Evolutionary conservation across 495 filamentous ascomycete genomes (phyloP).

Genomic region (Parachaetomium inaequale): DNA sequence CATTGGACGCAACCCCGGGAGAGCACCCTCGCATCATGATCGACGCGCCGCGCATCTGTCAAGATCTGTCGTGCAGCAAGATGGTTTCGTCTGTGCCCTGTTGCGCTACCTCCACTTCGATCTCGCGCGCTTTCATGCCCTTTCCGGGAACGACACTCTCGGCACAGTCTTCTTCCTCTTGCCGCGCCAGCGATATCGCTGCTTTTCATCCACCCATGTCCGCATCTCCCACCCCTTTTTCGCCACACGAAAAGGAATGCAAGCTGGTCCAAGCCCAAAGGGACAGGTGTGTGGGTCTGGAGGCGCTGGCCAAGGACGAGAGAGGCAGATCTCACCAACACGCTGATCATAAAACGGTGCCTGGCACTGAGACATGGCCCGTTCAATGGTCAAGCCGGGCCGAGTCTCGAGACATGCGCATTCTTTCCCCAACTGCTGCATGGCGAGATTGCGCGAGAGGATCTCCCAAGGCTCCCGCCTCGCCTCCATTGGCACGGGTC

Average conservation of each 20-base stretch:
- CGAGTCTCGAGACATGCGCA: slow-evolving; percentile 23
- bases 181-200: not conserved
- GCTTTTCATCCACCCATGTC: not conserved
- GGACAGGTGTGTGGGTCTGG: too few relatives aligned
- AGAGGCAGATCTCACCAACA: not conserved
- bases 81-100: slow-evolving; percentile 13
- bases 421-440: not conserved
- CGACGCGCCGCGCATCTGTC: slow-evolving; percentile 36
- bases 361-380: slow-evolving; percentile 13
- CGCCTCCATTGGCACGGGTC: not conserved
- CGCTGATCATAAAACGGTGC: slow-evolving; percentile 1
- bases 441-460: not conserved
- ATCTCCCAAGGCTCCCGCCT: not conserved
- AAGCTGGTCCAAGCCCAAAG: not conserved
- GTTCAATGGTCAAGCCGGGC: slow-evolving; percentile 20
- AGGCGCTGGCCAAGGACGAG: too few relatives aligned
- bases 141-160: not conserved
- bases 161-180: not conserved
- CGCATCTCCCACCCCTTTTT: not conserved
- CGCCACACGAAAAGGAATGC: slow-evolving; percentile 13
- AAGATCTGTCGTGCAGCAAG: slow-evolving; percentile 37
- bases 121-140: not conserved
- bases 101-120: not conserved
- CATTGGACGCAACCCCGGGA: slow-evolving; percentile 18
- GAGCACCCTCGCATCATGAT: slow-evolving; percentile 35